Evolutionary conservation across 2,329 filamentous ascomycete genomes (phyloP), one percentile per base, ranked within the genome.

Genomic region (Fusarium veterinarium): DNA sequence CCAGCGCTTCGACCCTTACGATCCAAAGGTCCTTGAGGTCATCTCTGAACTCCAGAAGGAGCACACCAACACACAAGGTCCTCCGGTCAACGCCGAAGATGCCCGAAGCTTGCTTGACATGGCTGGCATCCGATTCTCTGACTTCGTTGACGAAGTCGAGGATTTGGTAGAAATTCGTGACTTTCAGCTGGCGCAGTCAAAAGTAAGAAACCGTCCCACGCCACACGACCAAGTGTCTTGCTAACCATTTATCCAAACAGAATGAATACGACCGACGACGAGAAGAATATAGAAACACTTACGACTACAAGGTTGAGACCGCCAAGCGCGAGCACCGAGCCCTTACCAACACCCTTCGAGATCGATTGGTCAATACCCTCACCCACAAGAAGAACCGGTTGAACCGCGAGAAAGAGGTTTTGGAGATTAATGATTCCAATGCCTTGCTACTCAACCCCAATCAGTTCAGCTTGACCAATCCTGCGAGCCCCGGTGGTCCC

Each of bases 151-250:
- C 74, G 91, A 95, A 69, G 89, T 98, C 60, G 97, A 98, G 79
- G 92, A 97, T 81, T 89, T 94, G 12, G 91, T 97, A 74, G 95
- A 98, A 82, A 90, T 94, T 78, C 90, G 94, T 75, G 96, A 99
- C 84, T 91, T 93, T 72, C 91, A 95, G 76, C 84, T 98, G 79
- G 91, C 93, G 11, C 89, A 92, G 78, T 89, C 97, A 74, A 92
- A 93, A 87, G 96, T 97, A 86, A 79, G 90, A 81, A 35, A 25
- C 46, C 42, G 65, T 60, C n/a, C 40, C 28, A 62, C 30, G 45
- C 44, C 51, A 48, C 38, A 46, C 38, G 49, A 31, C 20, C 23
- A 59, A 41, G 55, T 48, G 57, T 59, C 52, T 51, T 58, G 53
- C 74, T 79, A 72, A 73, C 64, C 14, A 41, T 33, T 35, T 40